These are phyloP conservation scores for Leishmania braziliensis DNA, from an alignment of 208 protist genomes.

Conservation along the genomic window DNA sequence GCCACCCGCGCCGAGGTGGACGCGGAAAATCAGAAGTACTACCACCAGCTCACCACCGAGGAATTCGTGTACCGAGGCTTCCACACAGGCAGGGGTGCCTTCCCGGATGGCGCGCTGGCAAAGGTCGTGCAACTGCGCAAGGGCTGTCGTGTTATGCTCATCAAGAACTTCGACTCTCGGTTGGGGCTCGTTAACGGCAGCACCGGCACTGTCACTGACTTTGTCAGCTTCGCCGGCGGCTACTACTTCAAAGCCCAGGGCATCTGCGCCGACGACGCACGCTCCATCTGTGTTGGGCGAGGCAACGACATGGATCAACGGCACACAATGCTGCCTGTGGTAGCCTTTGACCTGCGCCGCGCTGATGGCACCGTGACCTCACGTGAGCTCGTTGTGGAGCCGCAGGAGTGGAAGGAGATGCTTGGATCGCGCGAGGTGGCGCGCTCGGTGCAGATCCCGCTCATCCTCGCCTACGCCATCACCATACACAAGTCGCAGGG, in stretches of 20 bases:
- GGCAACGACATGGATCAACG: slow-evolving; percentile 6
- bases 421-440: slow-evolving; percentile 52
- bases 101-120: slow-evolving; percentile 38
- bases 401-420: slow-evolving; percentile 73
- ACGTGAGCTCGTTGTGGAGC: slow-evolving; percentile 71
- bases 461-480: slow-evolving; percentile 95
- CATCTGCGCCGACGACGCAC: slow-evolving; percentile 24
- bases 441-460: slow-evolving; percentile 84
- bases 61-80: slow-evolving; percentile 52
- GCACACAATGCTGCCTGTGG: slow-evolving; percentile 69
- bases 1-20: slow-evolving; percentile 62
- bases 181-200: slow-evolving; percentile 84
- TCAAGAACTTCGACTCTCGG: slow-evolving; percentile 73
- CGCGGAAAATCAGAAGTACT: slow-evolving; percentile 60
- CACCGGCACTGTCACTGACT: slow-evolving; percentile 69
- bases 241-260: slow-evolving; percentile 42
- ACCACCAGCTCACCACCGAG: slow-evolving; percentile 51
- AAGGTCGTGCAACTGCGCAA: slow-evolving; percentile 54
- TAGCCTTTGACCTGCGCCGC: slow-evolving; percentile 49
- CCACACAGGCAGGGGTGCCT: slow-evolving; percentile 51
- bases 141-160: slow-evolving; percentile 89
- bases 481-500: slow-evolving; percentile 98
- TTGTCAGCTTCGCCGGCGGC: slow-evolving; percentile 47
- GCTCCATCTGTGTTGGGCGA: slow-evolving; percentile 31
- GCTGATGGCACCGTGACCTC: slow-evolving; percentile 13